Evolutionary conservation across 805 yeast species (phyloP).

Genomic region (Saccharomycopsis vini): DNA sequence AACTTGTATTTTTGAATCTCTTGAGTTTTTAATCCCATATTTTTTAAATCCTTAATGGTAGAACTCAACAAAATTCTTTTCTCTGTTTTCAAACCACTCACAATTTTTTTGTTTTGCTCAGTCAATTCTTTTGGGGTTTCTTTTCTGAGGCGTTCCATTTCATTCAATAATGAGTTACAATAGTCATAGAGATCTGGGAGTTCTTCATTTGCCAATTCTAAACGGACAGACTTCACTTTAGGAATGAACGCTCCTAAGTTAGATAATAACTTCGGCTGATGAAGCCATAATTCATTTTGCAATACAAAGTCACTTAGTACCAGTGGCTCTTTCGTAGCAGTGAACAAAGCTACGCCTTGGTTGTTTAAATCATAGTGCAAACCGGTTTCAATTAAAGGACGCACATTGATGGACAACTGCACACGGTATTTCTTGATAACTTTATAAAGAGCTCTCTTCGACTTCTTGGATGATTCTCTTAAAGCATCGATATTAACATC

Average conservation of each 20-base stretch:
- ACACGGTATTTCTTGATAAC: conserved; percentile 73
- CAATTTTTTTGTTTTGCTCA: conserved; percentile 64
- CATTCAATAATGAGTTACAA: conserved; percentile 25
- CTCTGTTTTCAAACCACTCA: conserved; percentile 70
- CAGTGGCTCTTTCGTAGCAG: too few species aligned
- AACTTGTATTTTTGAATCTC: conserved; percentile 39
- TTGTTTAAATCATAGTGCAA: conserved; percentile 24
- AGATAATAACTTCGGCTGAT: conserved; percentile 7
- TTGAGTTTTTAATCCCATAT: conserved; percentile 69
- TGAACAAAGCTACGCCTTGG: too few species aligned
- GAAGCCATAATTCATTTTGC: conserved; percentile 2
- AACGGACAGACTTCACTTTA: conserved; percentile 20
- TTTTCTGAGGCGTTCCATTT: conserved; percentile 50
- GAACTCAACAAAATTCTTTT: conserved; percentile 73
- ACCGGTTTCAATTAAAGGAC: conserved; percentile 53
- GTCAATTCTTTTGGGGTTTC: conserved; percentile 70
- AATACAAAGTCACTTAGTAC: neutral
- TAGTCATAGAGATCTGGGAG: conserved; percentile 8
- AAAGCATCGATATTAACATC: conserved; percentile 91
- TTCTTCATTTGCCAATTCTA: conserved; percentile 12
- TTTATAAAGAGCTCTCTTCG: conserved; percentile 80
- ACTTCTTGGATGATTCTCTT: conserved; percentile 85
- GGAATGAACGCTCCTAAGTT: conserved; percentile 40
- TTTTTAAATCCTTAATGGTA: conserved; percentile 60
- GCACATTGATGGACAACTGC: conserved; percentile 43